Conservation (phyloP, 306 rosid genomes). For the Fagus crenata region DNA sequence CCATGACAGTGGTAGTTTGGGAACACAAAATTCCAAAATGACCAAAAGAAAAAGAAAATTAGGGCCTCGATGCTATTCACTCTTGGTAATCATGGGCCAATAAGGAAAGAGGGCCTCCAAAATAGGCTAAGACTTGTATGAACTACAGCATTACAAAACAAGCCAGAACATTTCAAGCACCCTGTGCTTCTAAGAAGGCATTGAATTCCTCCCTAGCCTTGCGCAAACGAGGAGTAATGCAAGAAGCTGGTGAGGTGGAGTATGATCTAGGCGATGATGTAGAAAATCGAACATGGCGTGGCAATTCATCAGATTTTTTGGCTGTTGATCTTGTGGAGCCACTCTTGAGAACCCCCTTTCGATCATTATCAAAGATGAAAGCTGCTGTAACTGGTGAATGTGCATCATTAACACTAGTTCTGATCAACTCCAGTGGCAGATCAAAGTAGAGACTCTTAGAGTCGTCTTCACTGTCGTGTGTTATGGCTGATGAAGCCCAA, state of each 20-base stretch:
- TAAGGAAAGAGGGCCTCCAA: not conserved
- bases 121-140: not conserved
- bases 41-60: not conserved
- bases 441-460: conserved; percentile 59
- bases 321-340: conserved; percentile 37
- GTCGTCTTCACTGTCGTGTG: conserved; percentile 44
- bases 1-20: not conserved
- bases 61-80: not conserved
- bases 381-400: conserved; percentile 52
- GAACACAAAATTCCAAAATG: not conserved
- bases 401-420: conserved; percentile 45
- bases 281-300: conserved; percentile 70
- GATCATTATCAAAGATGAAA: conserved; percentile 51
- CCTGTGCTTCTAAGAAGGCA: conserved; percentile 73
- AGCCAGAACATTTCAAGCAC: conserved; percentile 30
- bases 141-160: not conserved
- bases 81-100: not conserved
- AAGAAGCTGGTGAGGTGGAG: conserved; percentile 62
- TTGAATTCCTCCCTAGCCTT: conserved; percentile 76
- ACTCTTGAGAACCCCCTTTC: conserved; percentile 61
- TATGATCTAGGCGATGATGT: conserved; percentile 47
- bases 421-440: conserved; percentile 71
- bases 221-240: conserved; percentile 67
- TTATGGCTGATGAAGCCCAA: conserved; percentile 73
- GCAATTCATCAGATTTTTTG: conserved; percentile 53